phyloP scores from a whole-genome alignment of 495 filamentous ascomycete genomes.

The Podospora tetraspora region DNA sequence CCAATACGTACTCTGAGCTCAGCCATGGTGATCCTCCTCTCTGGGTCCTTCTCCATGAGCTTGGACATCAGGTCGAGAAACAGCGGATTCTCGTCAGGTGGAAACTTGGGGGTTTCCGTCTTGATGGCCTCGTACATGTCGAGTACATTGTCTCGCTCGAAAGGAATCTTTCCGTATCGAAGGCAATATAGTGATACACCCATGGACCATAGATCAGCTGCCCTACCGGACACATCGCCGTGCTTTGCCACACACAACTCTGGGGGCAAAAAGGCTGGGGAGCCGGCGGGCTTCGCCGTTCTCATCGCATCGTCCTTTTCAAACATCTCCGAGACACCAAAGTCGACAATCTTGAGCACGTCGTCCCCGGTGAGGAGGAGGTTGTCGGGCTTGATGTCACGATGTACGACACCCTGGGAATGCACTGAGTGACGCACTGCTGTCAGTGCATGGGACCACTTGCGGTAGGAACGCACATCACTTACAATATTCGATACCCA shows the following conservation, averaged over 20 bases:
- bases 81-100: conserved; percentile 51
- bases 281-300: conserved; percentile 90
- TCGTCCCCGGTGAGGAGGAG: conserved; percentile 85
- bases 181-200: conserved; percentile 92
- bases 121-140: conserved; percentile 88
- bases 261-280: conserved; percentile 90
- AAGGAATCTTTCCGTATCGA: conserved; percentile 80
- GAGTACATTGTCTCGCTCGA: conserved; percentile 68
- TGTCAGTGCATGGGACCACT: not conserved
- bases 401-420: conserved; percentile 89
- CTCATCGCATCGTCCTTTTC: conserved; percentile 84
- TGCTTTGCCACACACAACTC: conserved; percentile 87
- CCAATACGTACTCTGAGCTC: conserved; percentile 63
- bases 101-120: conserved; percentile 48
- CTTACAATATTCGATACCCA: conserved; percentile 90
- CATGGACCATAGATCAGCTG: conserved; percentile 98
- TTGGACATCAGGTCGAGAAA: conserved; percentile 63
- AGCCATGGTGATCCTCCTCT: conserved; percentile 73
- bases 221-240: conserved; percentile 80
- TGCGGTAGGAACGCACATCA: conserved; percentile 11
- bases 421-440: conserved; percentile 53
- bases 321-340: conserved; percentile 98
- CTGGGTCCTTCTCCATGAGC: conserved; percentile 71
- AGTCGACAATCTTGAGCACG: conserved; percentile 93
- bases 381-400: conserved; percentile 98